Conservation (phyloP, 805 yeast genomes). For the Vanderwaltozyma polyspora region DNA sequence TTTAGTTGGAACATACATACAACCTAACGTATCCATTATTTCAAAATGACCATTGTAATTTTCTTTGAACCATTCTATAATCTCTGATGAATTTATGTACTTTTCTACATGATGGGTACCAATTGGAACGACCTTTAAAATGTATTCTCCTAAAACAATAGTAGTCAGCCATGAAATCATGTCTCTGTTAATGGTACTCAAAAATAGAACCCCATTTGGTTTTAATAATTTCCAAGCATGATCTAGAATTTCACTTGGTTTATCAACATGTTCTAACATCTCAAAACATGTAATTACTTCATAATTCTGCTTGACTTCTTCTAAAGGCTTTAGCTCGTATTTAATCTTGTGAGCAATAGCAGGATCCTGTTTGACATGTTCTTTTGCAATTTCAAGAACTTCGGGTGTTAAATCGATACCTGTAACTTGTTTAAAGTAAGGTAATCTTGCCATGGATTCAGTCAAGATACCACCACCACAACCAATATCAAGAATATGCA, state of each 20-base stretch:
- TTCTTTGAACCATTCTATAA: conserved; percentile 50
- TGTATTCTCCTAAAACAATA: conserved; percentile 76
- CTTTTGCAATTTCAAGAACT: conserved; percentile 67
- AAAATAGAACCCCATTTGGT: conserved; percentile 64
- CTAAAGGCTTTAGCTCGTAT: conserved; percentile 55
- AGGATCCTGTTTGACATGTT: conserved; percentile 63
- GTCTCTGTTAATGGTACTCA: conserved; percentile 90
- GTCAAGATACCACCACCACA: conserved; percentile 97
- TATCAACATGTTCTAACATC: conserved; percentile 86
- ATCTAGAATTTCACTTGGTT: conserved; percentile 63
- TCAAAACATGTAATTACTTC: conserved; percentile 88
- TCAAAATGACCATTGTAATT: conserved; percentile 36
- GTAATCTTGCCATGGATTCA: conserved; percentile 75
- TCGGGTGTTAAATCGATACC: conserved; percentile 84
- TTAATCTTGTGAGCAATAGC: conserved; percentile 39
- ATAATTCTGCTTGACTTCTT: conserved; percentile 40
- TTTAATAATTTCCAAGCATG: conserved; percentile 58
- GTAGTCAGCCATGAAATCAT: conserved; percentile 84
- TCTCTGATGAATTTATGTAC: conserved; percentile 69
- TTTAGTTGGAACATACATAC: conserved; percentile 65
- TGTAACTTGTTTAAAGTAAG: conserved; percentile 47
- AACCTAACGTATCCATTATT: conserved; percentile 62
- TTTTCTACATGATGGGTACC: conserved; percentile 88
- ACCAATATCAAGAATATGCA: conserved; percentile 73
- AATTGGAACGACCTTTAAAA: conserved; percentile 70